Conservation (phyloP, 2,329 filamentous ascomycete genomes). For the Paracamarosporium sp. region DNA sequence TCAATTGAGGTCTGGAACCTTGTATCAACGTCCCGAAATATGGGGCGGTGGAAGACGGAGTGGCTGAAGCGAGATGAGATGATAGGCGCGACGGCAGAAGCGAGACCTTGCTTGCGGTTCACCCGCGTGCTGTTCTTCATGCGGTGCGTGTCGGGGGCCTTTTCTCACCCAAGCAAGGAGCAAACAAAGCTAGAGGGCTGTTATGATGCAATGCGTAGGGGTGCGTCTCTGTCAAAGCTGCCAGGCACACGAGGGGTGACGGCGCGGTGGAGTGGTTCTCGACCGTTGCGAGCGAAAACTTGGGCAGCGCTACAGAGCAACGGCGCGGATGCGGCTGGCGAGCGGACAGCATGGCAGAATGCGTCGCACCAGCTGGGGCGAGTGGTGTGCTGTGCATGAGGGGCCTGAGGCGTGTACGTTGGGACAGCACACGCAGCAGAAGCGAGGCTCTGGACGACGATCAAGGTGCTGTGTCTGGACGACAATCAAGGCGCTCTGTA, state of each 20-base stretch:
- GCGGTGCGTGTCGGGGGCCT: background rate
- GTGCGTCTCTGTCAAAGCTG: background rate
- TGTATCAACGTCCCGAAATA: background rate
- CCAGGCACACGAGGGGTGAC: background rate
- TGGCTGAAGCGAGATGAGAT: constrained; percentile 6
- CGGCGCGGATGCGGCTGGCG: constrained; percentile 1
- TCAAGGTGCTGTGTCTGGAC: background rate
- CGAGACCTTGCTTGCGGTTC: background rate
- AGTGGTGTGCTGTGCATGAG: background rate
- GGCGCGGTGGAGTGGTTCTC: background rate
- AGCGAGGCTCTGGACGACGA: background rate
- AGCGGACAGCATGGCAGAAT: background rate
- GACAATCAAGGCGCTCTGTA: background rate
- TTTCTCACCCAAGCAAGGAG: no score
- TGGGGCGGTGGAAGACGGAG: constrained; percentile 1
- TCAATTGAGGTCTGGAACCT: constrained; percentile 1
- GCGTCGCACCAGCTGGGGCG: background rate
- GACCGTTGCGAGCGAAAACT: background rate
- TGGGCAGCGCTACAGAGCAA: background rate
- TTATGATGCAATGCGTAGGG: background rate
- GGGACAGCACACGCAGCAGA: background rate
- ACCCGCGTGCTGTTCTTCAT: background rate
- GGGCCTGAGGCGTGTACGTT: background rate
- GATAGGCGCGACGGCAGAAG: background rate
- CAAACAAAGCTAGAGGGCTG: background rate